Conservation (phyloP, 768 basidiomycete genomes). For the Mrakia gelida region DNA sequence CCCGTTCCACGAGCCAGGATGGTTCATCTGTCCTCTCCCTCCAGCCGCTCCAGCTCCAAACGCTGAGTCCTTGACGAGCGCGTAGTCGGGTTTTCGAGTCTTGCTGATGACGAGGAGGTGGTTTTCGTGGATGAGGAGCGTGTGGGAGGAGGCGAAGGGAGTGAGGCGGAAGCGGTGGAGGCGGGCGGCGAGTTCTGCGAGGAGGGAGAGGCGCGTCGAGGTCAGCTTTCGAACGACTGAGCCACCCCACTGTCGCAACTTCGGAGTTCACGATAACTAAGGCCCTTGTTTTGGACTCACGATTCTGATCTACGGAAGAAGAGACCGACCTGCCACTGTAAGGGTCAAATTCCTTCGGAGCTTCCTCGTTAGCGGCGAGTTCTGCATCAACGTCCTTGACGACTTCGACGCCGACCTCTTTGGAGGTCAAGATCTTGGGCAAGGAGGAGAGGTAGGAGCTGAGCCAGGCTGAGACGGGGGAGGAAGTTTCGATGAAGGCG, state of each 20-base stretch:
- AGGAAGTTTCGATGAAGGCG: neutral
- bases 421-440: neutral
- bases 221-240: no score
- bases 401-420: constrained; percentile 16
- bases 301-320: neutral
- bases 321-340: neutral
- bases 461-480: constrained; percentile 4
- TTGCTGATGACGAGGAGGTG: constrained; percentile 14
- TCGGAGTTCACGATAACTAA: no score
- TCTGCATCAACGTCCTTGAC: neutral
- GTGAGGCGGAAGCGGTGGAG: constrained; percentile 17
- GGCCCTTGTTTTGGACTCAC: no score
- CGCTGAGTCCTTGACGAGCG: neutral
- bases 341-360: neutral
- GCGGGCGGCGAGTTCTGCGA: neutral
- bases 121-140: constrained; percentile 7
- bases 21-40: neutral
- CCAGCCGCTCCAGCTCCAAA: neutral
- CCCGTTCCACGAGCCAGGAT: neutral
- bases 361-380: neutral
- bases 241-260: no score
- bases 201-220: neutral
- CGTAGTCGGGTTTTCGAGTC: neutral
- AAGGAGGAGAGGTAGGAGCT: neutral
- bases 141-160: constrained; percentile 1